A percentile compares a stretch with the other conserved stretches of the same genome.
Conservation (phyloP, 495 filamentous ascomycete genomes). For the Xylaria venustula region DNA sequence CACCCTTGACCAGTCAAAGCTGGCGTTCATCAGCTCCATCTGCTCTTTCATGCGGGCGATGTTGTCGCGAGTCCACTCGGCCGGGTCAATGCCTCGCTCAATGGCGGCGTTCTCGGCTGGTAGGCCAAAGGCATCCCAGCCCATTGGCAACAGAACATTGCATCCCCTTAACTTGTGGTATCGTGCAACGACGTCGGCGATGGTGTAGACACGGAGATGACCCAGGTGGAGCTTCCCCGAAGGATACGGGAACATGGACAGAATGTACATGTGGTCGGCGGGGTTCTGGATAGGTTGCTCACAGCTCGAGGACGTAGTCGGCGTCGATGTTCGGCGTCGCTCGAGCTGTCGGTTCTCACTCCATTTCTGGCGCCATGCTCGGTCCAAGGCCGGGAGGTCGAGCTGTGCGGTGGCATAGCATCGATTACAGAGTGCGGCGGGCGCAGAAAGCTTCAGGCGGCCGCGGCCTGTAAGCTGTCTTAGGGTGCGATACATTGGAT, state of each 20-base stretch:
- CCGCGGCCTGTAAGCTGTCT: conserved; percentile 21
- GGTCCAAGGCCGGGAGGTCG: conserved; percentile 64
- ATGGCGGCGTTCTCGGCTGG: conserved; percentile 95
- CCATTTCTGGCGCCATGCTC: conserved; percentile 66
- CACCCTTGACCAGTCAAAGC: conserved; percentile 81
- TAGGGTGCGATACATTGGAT: conserved; percentile 23
- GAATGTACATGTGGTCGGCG: conserved; percentile 66
- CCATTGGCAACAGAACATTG: conserved; percentile 82
- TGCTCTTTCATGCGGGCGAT: conserved; percentile 84
- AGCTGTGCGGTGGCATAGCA: conserved; percentile 43
- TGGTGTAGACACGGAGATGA: conserved; percentile 86
- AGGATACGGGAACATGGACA: conserved; percentile 93
- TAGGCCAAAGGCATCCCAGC: conserved; percentile 90
- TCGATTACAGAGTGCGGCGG: background rate
- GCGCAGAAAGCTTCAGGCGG: conserved; percentile 13
- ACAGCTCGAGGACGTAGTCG: background rate
- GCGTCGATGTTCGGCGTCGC: background rate
- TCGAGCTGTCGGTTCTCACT: conserved; percentile 16
- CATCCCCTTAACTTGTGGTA: conserved; percentile 75
- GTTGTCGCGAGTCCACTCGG: conserved; percentile 74
- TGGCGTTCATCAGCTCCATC: conserved; percentile 69
- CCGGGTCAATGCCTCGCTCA: conserved; percentile 75
- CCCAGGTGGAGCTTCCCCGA: conserved; percentile 88
- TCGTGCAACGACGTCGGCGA: conserved; percentile 79
- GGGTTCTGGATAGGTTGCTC: background rate